Conservation (phyloP, 2,329 filamentous ascomycete genomes). For the Cladophialophora bantiana region DNA sequence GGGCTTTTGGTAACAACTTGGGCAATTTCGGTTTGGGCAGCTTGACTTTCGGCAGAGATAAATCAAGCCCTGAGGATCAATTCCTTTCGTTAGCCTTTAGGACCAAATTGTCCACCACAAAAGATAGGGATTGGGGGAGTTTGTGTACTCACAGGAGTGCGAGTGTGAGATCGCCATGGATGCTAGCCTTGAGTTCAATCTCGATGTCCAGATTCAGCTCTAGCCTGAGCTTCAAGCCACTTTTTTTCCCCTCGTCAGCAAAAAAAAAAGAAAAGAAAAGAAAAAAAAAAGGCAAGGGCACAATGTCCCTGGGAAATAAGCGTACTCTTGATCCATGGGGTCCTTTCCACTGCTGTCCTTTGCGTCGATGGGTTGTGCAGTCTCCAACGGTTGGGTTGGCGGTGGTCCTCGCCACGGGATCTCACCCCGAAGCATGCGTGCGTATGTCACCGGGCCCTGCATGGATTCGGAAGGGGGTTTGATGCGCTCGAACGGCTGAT, state of each 20-base stretch:
- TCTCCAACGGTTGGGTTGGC: constrained; percentile 55
- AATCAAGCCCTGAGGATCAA: constrained; percentile 38
- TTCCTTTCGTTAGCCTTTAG: constrained; percentile 38
- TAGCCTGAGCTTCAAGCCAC: constrained; percentile 68
- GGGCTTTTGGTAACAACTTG: constrained; percentile 20
- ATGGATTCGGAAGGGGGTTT: constrained; percentile 63
- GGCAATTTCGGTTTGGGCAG: constrained; percentile 30
- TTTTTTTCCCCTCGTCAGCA: background rate
- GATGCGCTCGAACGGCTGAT: constrained; percentile 63
- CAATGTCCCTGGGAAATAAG: background rate
- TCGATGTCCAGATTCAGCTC: constrained; percentile 84
- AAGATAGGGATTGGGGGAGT: too few species aligned
- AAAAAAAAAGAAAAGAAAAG: too few species aligned
- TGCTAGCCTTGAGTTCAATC: constrained; percentile 83
- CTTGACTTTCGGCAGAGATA: constrained; percentile 35
- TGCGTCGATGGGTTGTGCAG: constrained; percentile 50
- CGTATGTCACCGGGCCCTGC: constrained; percentile 63
- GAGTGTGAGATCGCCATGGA: constrained; percentile 82
- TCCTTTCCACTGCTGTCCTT: constrained; percentile 52
- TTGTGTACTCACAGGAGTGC: constrained; percentile 72
- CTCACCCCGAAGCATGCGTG: constrained; percentile 61
- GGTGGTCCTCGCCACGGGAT: constrained; percentile 62
- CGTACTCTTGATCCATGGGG: constrained; percentile 51
- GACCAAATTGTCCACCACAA: constrained; percentile 6
- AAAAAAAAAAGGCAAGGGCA: background rate